Evolutionary conservation across 2,329 filamentous ascomycete species (phyloP), one percentile per base, ranked within the genome.

Genomic region (Rutstroemia sp.): DNA sequence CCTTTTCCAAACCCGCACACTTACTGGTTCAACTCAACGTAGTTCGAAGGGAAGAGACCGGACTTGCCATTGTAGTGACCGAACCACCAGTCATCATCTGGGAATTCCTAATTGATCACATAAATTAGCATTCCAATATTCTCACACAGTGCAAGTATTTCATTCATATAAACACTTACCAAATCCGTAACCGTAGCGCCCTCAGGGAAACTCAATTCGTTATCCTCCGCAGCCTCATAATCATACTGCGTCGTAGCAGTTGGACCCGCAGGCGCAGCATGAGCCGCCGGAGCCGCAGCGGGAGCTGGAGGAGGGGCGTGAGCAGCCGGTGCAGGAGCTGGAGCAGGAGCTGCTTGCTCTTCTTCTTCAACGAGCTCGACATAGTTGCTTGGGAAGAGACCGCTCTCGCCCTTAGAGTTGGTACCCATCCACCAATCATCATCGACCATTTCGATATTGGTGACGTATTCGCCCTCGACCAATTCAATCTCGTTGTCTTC

Each of bases 361-460:
- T 81, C 79, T 23, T 81, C 86, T 38, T 94, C 78, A 21, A 34
- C 30, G 30, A 96, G 72, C 71, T 96, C 91, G 53, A 99, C 92
- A 64, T 99, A 99, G 77, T 96, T 97, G 75, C 90, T 94, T 5
- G 94, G 94, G 79, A 99, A 97, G 38, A 99, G 78, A 49, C 94
- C 94, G 58, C 79, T 86, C 72, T 96, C 90, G 65, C 94, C 94
- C 60, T 78, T 79, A 21, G 80, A 75, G 75, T 97, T 99, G 63
- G 87, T 89, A 45, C 95, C 94, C 81, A 96, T 88, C 94, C 94
- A 99, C 94, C 94, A 99, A 70, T 99, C 92, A 52, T 95, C 88
- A 65, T 97, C 94, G 2, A 99, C 90, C 88, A 95, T 95, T 61
- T 97, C 90, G 66, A 99, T 96, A 69, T 96, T 87, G 23, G 82